Evolutionary conservation across 2,329 filamentous ascomycete genomes (phyloP).

Genomic region (Penicillium decumbens): DNA sequence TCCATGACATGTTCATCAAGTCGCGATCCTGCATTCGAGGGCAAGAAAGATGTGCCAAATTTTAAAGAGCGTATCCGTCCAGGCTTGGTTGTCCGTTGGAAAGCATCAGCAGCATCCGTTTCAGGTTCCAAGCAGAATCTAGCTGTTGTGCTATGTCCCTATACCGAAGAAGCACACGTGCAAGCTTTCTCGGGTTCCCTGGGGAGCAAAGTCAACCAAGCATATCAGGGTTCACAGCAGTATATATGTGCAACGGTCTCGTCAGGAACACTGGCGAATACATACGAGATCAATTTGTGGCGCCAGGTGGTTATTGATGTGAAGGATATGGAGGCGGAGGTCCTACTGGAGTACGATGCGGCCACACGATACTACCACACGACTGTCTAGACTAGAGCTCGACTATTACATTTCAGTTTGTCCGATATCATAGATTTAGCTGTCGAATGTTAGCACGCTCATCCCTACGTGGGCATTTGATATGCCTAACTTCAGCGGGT

Average conservation of each 20-base stretch:
- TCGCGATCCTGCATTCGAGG: not conserved
- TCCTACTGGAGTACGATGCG: conserved; percentile 44
- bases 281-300: conserved; percentile 43
- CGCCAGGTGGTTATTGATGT: conserved; percentile 34
- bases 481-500: too few relatives aligned
- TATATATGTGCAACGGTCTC: conserved; percentile 40
- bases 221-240: not conserved
- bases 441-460: not conserved
- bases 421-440: not conserved
- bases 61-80: conserved; percentile 2
- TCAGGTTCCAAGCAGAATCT: not conserved
- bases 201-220: not conserved
- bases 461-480: not conserved
- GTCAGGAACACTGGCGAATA: conserved; percentile 33
- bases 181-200: not conserved
- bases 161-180: not conserved
- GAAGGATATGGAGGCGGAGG: conserved; percentile 40
- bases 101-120: not conserved
- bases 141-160: conserved; percentile 3
- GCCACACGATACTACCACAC: conserved; percentile 44
- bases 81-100: conserved; percentile 1
- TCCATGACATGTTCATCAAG: not conserved
- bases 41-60: not conserved
- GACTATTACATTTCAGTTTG: not conserved
- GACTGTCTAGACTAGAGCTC: not conserved